Base-by-base conservation (phyloP, 768 basidiomycete species). In the Phaeotremella skinneri region DNA sequence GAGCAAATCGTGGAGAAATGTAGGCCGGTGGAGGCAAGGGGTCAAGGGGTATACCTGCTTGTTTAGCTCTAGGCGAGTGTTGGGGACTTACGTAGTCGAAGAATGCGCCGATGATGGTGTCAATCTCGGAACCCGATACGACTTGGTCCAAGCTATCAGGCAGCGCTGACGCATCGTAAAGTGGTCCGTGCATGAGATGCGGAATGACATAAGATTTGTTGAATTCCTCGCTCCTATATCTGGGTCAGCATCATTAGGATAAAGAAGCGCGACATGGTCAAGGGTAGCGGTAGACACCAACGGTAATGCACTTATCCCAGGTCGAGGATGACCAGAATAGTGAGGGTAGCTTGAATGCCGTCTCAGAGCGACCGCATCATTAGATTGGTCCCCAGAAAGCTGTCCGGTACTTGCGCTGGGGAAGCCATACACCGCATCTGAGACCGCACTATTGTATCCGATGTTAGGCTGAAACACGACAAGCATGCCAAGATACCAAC, bases 1-100 rank as follows among this genome's bases (percentile, higher is more conserved):
- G 58, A 87, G 84, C 29, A 96, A 81, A 77, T 91, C 88, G n/a
- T 89, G 86, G 84, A 92, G 85, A 74, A 92, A 93, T 0, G 89
- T 90, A 30, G 90, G 90, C 69, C 88, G 89, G 79, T 96, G 91
- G 37, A 96, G 80, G 76, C 90, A 91, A 3, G 91, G 91, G 6
- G 90, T 94, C 42, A 94, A 82, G 6, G 91, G 90, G 75, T 91
- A 91, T 49, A 94, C 90, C 70, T 72, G 51, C 9, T 0, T 52
- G 31, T 30, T 41, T 47, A 49, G 49, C 29, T 17, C 14, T 25
- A 21, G 23, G 7, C 39, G 52, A 6, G 39, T 20, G 29, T 6
- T 9, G 11, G 16, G 1, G 25, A 66, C 69, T 52, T 39, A 72
- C 71, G 52, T 67, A 70, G 53, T 70, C 63, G 57, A 73, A 73